Percentiles rank a stretch among this genome's conserved stretches.
Conservation (phyloP, 1,139 yeast genomes). For the Pichia sp. region DNA sequence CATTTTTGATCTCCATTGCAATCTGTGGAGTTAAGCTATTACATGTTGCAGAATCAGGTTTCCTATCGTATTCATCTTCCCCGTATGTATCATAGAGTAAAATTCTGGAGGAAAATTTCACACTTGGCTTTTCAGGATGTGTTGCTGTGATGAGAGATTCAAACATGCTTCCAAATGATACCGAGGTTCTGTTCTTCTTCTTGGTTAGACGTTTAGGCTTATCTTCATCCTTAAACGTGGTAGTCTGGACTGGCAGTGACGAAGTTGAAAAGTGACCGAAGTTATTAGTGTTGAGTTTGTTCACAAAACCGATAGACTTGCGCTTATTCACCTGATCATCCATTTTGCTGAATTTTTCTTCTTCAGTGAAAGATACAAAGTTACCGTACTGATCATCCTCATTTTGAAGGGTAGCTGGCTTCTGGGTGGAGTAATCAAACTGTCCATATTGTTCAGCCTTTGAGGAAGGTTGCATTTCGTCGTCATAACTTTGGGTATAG, state of each 20-base stretch:
- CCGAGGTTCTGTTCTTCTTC: constrained; percentile 15
- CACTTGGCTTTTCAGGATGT: constrained; percentile 26
- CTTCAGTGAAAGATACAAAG: no score
- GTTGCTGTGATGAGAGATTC: constrained; percentile 12
- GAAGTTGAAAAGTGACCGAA: constrained; percentile 8
- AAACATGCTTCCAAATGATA: constrained; percentile 21
- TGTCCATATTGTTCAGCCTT: no score
- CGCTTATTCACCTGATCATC: constrained; percentile 4
- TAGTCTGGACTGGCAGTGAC: constrained; percentile 9
- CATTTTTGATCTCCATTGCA: constrained; percentile 85
- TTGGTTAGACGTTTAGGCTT: constrained; percentile 16
- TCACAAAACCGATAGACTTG: constrained; percentile 12
- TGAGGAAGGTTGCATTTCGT: no score
- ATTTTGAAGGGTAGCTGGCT: neutral
- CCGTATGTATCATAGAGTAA: constrained; percentile 82
- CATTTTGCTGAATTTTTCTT: no score
- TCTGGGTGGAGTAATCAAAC: no score
- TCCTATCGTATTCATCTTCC: constrained; percentile 83
- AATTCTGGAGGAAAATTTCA: constrained; percentile 79
- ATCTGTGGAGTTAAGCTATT: constrained; percentile 82
- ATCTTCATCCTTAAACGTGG: constrained; percentile 2
- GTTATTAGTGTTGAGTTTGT: constrained; percentile 3
- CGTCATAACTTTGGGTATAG: constrained; percentile 12
- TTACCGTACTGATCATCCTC: neutral
- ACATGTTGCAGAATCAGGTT: constrained; percentile 91